These are phyloP conservation scores for Malus domestica DNA, from an alignment of 306 rosid species.

Conservation along the genomic window DNA sequence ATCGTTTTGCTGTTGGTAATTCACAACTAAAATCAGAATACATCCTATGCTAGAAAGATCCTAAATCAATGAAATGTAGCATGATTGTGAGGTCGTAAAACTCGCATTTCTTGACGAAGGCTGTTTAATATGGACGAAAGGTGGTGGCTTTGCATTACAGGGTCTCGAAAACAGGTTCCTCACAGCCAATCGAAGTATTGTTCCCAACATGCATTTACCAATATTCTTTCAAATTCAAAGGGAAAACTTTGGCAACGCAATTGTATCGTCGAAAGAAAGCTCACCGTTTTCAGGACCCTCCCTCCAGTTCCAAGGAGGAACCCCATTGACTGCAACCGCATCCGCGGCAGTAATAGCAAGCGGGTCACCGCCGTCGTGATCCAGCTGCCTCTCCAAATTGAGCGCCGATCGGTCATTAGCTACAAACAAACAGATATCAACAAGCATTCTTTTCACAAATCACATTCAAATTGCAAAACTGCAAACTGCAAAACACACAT, in stretches of 20 bases:
- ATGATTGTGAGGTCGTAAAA: not conserved
- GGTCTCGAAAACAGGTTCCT: not conserved
- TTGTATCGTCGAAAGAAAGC: not conserved
- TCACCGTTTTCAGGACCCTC: slow-evolving; percentile 75
- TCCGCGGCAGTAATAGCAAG: slow-evolving; percentile 71
- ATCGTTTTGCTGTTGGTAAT: not conserved
- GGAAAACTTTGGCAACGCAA: not conserved
- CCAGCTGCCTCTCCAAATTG: slow-evolving; percentile 71
- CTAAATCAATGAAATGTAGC: not conserved
- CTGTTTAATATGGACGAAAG: not conserved
- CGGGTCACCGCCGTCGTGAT: slow-evolving; percentile 68
- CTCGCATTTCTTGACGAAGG: not conserved
- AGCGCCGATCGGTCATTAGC: slow-evolving; percentile 66
- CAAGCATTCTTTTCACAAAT: not conserved
- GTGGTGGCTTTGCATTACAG: too few species aligned
- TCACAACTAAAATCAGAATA: not conserved
- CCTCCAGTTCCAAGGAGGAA: slow-evolving; percentile 91
- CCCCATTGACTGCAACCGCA: slow-evolving; percentile 67
- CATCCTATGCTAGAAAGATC: not conserved
- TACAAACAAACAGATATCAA: slow-evolving; percentile 4
- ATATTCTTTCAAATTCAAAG: not conserved
- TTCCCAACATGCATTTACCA: not conserved
- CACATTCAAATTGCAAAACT: not conserved
- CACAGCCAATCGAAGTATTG: not conserved
- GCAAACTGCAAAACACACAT: not conserved